A percentile compares a stretch with the other conserved stretches of the same genome.
Evolutionary conservation across 371 early-diverging fungal genomes (phyloP).

Genomic region (Mucor ambiguus): DNA sequence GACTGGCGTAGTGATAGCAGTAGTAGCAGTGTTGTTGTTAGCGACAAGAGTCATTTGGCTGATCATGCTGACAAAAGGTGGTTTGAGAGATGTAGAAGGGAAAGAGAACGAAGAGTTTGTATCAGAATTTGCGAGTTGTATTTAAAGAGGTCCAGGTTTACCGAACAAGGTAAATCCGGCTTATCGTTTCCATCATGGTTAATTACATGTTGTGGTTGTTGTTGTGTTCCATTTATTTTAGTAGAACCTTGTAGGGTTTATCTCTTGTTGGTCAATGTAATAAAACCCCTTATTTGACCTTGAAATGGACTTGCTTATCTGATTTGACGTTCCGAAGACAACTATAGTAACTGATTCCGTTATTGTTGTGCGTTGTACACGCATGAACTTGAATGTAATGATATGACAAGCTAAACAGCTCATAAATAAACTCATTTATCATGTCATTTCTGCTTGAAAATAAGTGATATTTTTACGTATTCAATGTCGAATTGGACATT

Average conservation of each 20-base stretch:
- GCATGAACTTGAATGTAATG: background rate
- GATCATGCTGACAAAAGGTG: background rate
- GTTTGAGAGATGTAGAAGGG: background rate
- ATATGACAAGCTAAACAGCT: background rate
- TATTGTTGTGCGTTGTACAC: background rate
- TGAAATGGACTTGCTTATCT: constrained; percentile 5
- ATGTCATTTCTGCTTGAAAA: background rate
- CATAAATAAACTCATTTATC: background rate
- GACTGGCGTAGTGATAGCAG: constrained; percentile 5
- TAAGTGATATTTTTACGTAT: background rate
- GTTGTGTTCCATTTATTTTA: background rate
- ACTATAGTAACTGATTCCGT: background rate
- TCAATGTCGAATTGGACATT: background rate
- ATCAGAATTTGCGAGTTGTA: background rate
- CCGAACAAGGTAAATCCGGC: constrained; percentile 14
- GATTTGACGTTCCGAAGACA: constrained; percentile 2
- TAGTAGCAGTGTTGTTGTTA: background rate
- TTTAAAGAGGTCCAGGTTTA: constrained; percentile 1
- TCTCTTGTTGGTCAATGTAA: background rate
- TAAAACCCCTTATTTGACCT: background rate
- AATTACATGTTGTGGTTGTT: constrained; percentile 2
- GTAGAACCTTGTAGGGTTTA: background rate
- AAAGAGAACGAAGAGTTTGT: background rate
- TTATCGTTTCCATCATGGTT: constrained; percentile 14
- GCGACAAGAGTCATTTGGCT: background rate